Evolutionary conservation across 345 rosid species (phyloP).

Genomic region (Salix udensis): DNA sequence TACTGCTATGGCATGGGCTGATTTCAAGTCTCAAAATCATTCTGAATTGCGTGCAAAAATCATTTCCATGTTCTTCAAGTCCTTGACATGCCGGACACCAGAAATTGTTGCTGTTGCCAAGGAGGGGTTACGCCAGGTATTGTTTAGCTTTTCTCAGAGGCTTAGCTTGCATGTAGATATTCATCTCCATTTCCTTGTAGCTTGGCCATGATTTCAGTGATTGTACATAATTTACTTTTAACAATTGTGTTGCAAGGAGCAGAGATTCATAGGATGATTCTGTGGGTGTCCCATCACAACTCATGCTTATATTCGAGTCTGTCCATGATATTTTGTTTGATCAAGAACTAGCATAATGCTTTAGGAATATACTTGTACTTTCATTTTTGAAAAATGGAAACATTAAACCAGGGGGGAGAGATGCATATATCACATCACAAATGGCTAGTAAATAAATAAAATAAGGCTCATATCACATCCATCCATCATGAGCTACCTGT

Average conservation of each 20-base stretch:
- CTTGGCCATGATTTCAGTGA: background rate
- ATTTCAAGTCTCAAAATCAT: constrained; percentile 80
- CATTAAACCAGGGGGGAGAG: background rate
- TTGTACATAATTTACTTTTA: background rate
- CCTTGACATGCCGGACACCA: constrained; percentile 85
- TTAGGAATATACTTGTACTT: background rate
- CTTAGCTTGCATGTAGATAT: background rate
- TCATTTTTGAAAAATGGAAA: background rate
- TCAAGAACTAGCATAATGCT: background rate
- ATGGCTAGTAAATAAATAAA: background rate
- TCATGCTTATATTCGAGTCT: background rate
- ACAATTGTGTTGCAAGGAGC: background rate
- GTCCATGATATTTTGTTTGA: background rate
- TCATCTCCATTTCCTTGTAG: background rate
- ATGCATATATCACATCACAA: background rate
- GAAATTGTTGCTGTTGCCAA: constrained; percentile 98
- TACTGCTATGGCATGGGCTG: constrained; percentile 99
- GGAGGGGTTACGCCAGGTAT: constrained; percentile 97
- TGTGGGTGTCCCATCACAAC: background rate
- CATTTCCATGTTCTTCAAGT: constrained; percentile 97
- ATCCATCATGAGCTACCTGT: background rate
- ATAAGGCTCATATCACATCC: background rate
- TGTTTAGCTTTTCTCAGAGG: constrained; percentile 17
- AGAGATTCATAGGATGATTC: background rate
- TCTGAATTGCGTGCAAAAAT: constrained; percentile 85